Conservation (phyloP, 306 rosid genomes). For the Cucumis sativus region Cucumber_9930_V3 NC_026660.2:7378501-7379000, state of each 20-base stretch:
- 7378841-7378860: background rate
- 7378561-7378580: conserved; percentile 38
- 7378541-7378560: conserved; percentile 21
- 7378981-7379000: no score
- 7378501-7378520: conserved; percentile 21
- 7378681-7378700: background rate
- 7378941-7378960: background rate
- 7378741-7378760: background rate
- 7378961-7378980: conserved; percentile 9
- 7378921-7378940: background rate
- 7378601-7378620: background rate
- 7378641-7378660: background rate
- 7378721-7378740: background rate
- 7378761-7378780: background rate
- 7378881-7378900: conserved; percentile 6
- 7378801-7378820: background rate
- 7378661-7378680: no score
- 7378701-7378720: background rate
- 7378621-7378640: background rate
- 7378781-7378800: background rate
- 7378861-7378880: background rate
- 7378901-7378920: conserved; percentile 27
- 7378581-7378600: background rate
- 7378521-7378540: conserved; percentile 1
- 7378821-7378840: background rate